Base-by-base conservation (phyloP, 31 red algal genomes). In the Bonnemaisonia californica region DNA sequence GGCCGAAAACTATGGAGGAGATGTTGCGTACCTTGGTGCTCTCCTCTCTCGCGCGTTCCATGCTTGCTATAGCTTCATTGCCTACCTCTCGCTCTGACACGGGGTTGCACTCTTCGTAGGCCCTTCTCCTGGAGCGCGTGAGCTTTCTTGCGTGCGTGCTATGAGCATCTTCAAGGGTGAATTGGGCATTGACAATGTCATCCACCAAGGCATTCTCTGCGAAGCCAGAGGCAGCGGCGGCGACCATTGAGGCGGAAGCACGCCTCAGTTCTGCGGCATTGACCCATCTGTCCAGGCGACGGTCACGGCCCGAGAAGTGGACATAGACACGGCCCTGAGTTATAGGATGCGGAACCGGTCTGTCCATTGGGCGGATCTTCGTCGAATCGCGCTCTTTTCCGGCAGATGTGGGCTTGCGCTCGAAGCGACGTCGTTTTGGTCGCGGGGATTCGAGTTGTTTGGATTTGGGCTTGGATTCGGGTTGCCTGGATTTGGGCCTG, bases 241-340 rank as follows among this genome's bases (percentile, higher is more conserved):
- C 45, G 3, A 83, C 32, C 30, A 40, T 29, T 12, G 70, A 58
- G 3, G 77, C 45, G 21, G 89, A 31, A 32, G 80, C 77, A 12
- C 76, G 71, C n/a, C 45, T 16, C 8, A 92, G 71, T 30, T 81
- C 89, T 11, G 56, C 33, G 26, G 82, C 70, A 33, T 39, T 51
- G 68, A 87, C 79, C 90, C 90, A 93, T 51, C 84, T 57, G 19
- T 93, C 90, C 27, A 93, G 76, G 2, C 90, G 75, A 9, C 78
- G 57, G 40, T 93, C 90, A 1, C 38, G 84, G 56, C 83, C 79
- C 2, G 71, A 41, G 28, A 93, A 86, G 71, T 87, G 84, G 68
- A 93, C 68, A 58, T 93, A 93, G 2, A 83, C 78, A 7, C 41
- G 59, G 23, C 78, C 87, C 35, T 30, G 35, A 3, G 66, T n/a